Conservation (phyloP, 192 early-diverging fungal genomes). For the Allomyces javanicus region DNA sequence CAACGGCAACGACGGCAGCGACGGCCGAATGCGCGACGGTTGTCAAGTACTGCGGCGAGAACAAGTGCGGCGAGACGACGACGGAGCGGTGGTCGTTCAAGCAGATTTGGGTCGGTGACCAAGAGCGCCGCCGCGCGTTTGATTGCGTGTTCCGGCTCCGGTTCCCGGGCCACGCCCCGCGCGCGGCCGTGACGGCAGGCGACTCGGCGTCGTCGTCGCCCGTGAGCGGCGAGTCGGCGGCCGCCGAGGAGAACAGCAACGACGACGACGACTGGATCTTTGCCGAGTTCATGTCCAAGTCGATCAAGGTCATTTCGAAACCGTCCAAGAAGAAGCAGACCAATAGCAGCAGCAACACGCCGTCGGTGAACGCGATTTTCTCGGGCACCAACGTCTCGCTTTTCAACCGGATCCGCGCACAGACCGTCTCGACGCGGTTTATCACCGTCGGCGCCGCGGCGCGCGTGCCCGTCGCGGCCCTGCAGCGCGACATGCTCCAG, state of each 20-base stretch:
- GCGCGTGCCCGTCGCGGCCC: constrained; percentile 15
- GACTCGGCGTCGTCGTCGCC: too few species aligned
- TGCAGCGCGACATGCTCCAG: constrained; percentile 16
- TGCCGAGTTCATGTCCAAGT: constrained; percentile 39
- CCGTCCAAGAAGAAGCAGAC: constrained; percentile 62
- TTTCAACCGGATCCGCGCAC: constrained; percentile 75
- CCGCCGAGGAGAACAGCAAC: too few species aligned
- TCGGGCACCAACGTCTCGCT: constrained; percentile 68
- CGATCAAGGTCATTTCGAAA: constrained; percentile 81
- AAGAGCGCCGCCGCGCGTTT: not conserved
- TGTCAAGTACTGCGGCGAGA: constrained; percentile 39
- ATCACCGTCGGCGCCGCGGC: constrained; percentile 33
- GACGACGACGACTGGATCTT: too few species aligned
- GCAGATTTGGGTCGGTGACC: not conserved
- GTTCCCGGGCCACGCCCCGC: too few species aligned
- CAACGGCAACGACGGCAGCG: not conserved
- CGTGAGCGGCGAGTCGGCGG: too few species aligned
- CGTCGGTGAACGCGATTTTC: constrained; percentile 9
- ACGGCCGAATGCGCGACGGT: constrained; percentile 26
- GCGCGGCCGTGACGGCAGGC: too few species aligned
- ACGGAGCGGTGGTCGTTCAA: not conserved
- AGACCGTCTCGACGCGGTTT: constrained; percentile 77
- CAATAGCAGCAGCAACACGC: constrained; percentile 59
- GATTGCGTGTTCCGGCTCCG: not conserved
- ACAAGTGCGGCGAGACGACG: constrained; percentile 2